Conservation (phyloP, 257 asterid genomes). For the Solanum okadae region DNA sequence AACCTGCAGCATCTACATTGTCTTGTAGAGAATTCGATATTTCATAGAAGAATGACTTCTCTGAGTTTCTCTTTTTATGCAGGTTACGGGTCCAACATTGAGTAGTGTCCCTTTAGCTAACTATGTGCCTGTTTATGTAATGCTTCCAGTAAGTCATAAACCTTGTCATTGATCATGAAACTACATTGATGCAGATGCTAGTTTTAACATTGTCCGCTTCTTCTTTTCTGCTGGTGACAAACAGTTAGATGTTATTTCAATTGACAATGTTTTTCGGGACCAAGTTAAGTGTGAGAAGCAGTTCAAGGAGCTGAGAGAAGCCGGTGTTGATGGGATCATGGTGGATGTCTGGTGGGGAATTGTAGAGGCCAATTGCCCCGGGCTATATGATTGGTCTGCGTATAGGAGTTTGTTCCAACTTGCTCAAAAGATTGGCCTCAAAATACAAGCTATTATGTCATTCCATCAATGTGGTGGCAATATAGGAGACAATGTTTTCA, state of each 20-base stretch:
- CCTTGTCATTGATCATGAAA: neutral
- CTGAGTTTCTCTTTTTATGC: neutral
- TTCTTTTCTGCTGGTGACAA: neutral
- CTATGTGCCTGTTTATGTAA: conserved; percentile 64
- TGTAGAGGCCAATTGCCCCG: conserved; percentile 50
- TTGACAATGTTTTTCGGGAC: conserved; percentile 39
- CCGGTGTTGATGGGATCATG: conserved; percentile 79
- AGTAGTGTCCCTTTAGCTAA: conserved; percentile 17
- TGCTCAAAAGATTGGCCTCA: conserved; percentile 40
- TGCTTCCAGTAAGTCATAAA: conserved; percentile 52
- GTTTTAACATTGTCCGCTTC: neutral
- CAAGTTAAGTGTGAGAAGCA: conserved; percentile 45
- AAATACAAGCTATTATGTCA: conserved; percentile 75
- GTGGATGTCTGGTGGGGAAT: conserved; percentile 97
- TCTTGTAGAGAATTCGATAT: neutral
- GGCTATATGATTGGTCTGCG: conserved; percentile 60
- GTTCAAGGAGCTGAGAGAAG: conserved; percentile 39
- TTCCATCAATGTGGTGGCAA: conserved; percentile 93
- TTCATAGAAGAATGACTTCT: neutral
- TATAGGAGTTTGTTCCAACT: conserved; percentile 49
- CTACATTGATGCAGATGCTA: neutral
- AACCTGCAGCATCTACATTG: neutral
- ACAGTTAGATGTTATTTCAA: conserved; percentile 57
- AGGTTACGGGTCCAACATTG: conserved; percentile 15
- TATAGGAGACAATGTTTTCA: conserved; percentile 54